A percentile compares a stretch with the other conserved stretches of the same genome.
Evolutionary conservation across 2,329 filamentous ascomycete genomes (phyloP).

Genomic region (Lachnellula occidentalis): DNA sequence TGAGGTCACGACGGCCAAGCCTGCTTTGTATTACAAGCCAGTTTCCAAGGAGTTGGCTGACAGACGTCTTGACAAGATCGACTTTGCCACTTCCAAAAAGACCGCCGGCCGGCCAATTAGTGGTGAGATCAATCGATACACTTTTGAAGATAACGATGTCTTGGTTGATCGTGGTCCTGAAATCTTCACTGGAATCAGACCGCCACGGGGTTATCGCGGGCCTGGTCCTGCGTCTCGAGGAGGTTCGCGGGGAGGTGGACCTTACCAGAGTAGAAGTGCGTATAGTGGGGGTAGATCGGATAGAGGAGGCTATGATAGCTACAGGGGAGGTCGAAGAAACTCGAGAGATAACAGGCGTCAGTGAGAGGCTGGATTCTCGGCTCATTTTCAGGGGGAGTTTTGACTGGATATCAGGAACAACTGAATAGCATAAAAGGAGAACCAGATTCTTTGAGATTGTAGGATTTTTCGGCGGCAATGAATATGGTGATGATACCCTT

Average conservation of each 20-base stretch:
- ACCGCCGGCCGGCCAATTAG: conserved; percentile 33
- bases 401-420: not conserved
- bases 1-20: conserved; percentile 53
- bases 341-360: conserved; percentile 17
- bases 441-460: not conserved
- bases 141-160: conserved; percentile 60
- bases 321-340: conserved; percentile 12
- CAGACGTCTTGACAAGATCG: conserved; percentile 57
- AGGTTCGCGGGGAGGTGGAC: conserved; percentile 14
- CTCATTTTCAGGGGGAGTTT: conserved; percentile 1
- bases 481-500: not conserved
- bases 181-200: conserved; percentile 59
- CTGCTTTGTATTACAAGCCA: conserved; percentile 58
- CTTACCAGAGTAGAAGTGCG: conserved; percentile 1
- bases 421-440: not conserved
- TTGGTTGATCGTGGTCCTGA: conserved; percentile 71
- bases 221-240: conserved; percentile 26
- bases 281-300: not conserved
- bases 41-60: conserved; percentile 60
- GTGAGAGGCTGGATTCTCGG: conserved; percentile 1
- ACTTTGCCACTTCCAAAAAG: conserved; percentile 37
- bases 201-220: conserved; percentile 41
- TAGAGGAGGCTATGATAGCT: conserved; percentile 11
- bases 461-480: not conserved
- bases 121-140: conserved; percentile 55